These are phyloP conservation scores for Oehlia diaphana DNA, from an alignment of 192 early-diverging fungal species.

Conservation along the genomic window DNA sequence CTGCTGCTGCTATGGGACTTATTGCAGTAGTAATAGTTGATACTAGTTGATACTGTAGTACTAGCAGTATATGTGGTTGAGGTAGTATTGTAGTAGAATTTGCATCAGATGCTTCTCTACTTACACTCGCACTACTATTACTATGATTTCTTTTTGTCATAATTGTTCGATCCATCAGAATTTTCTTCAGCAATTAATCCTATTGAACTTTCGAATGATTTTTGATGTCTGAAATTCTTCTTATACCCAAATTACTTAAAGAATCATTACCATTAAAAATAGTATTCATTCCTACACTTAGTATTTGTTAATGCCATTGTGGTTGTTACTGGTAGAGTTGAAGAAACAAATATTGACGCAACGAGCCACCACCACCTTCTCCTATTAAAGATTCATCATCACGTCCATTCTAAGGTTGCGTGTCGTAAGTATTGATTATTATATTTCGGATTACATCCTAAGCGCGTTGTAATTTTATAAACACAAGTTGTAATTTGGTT, in stretches of 20 bases:
- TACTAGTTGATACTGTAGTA: neutral
- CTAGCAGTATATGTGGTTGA: neutral
- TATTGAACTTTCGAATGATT: neutral
- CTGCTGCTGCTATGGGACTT: neutral
- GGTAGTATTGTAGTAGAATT: neutral
- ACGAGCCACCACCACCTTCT: too few relatives aligned
- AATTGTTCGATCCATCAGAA: neutral
- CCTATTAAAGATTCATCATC: too few relatives aligned
- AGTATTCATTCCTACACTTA: neutral
- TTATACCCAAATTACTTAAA: neutral
- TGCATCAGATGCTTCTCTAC: neutral
- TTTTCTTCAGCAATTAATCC: neutral
- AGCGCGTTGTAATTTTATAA: too few relatives aligned
- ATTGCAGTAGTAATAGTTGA: neutral
- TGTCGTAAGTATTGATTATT: too few relatives aligned
- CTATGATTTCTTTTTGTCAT: neutral
- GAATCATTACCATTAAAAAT: neutral
- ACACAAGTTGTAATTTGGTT: too few relatives aligned
- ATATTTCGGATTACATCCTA: too few relatives aligned
- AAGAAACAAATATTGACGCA: too few relatives aligned
- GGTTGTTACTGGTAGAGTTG: too few relatives aligned
- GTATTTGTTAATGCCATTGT: too few relatives aligned
- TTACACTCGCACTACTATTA: neutral
- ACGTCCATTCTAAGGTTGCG: too few relatives aligned
- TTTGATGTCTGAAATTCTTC: neutral